Evolutionary conservation across 2,329 filamentous ascomycete genomes (phyloP).

Genomic region (Zasmidium cellare): DNA sequence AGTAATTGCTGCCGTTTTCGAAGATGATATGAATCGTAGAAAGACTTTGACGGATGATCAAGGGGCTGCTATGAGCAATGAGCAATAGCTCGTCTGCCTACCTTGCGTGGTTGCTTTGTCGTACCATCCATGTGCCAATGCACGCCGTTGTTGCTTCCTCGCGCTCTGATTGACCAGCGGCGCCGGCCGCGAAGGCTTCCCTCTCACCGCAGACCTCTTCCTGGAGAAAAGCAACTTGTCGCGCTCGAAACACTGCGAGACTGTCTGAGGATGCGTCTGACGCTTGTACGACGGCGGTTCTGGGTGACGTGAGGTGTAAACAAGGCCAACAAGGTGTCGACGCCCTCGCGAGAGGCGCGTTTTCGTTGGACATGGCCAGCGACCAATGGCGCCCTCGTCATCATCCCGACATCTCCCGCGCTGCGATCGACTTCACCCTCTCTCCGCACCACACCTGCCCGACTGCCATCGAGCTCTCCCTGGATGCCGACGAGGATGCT

Average conservation of each 20-base stretch:
- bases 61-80: not conserved
- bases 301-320: not conserved
- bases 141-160: too few species aligned
- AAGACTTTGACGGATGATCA: not conserved
- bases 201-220: not conserved
- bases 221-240: not conserved
- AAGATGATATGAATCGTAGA: not conserved
- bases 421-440: not conserved
- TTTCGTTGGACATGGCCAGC: not conserved
- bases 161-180: too few species aligned
- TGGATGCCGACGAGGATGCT: not conserved
- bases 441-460: not conserved
- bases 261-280: not conserved
- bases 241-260: not conserved
- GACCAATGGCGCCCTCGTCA: not conserved
- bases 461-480: not conserved
- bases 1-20: not conserved
- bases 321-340: not conserved
- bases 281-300: not conserved
- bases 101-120: not conserved
- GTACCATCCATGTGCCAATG: not conserved
- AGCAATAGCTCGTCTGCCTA: not conserved
- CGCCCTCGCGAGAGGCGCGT: not conserved
- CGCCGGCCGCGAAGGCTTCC: not conserved
- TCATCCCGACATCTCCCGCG: not conserved